Conservation (phyloP, 1,139 yeast species). For the Sugiyamaella grinbergsii region DNA sequence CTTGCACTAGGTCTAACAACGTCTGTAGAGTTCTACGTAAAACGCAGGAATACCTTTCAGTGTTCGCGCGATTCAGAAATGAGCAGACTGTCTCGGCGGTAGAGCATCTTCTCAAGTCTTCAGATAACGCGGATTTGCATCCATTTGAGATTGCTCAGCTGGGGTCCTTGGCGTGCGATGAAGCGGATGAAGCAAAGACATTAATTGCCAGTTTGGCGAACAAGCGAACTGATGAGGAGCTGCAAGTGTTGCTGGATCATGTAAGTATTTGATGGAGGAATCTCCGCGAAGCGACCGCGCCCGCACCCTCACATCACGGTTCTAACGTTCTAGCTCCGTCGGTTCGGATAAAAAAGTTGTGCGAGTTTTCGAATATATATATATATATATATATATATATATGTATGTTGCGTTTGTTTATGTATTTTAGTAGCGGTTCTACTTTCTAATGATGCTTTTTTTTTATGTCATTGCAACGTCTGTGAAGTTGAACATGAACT, state of each 20-base stretch:
- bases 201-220: conserved; percentile 81
- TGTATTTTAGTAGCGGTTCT: conserved; percentile 11
- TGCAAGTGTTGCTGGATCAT: conserved; percentile 85
- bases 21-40: conserved; percentile 70
- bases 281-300: conserved; percentile 7
- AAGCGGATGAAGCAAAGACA: conserved; percentile 96
- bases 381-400: conserved; percentile 1
- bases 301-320: not conserved
- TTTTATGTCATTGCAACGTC: conserved; percentile 22
- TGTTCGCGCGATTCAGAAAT: conserved; percentile 87
- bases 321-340: conserved; percentile 12
- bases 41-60: conserved; percentile 83
- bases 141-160: conserved; percentile 96
- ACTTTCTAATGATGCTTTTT: conserved; percentile 8
- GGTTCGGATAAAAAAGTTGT: conserved; percentile 17
- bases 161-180: conserved; percentile 93
- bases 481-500: conserved; percentile 38
- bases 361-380: conserved; percentile 6
- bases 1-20: not conserved
- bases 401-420: conserved; percentile 10
- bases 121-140: conserved; percentile 69
- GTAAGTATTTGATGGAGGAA: conserved; percentile 43
- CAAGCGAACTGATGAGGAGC: conserved; percentile 83
- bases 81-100: conserved; percentile 93
- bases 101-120: conserved; percentile 76